These are phyloP conservation scores for Podila epigama DNA, from an alignment of 192 early-diverging fungal species.

Conservation along the genomic window DNA sequence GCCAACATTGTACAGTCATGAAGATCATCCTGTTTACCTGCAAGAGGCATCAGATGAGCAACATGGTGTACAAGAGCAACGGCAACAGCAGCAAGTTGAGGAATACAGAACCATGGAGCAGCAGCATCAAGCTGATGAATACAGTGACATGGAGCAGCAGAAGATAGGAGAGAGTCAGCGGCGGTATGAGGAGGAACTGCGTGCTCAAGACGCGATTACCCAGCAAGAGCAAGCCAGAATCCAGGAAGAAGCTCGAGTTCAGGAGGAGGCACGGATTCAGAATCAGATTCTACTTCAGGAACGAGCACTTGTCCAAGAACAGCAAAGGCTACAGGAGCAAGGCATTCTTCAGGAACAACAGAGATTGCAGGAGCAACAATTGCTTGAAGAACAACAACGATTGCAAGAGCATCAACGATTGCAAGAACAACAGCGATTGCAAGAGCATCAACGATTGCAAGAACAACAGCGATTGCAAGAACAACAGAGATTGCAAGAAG, in stretches of 20 bases:
- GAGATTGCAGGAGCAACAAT: background rate
- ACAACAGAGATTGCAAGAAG: background rate
- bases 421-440: slow-evolving; percentile 3
- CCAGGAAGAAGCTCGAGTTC: background rate
- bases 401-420: background rate
- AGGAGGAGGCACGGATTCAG: background rate
- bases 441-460: background rate
- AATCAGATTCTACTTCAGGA: background rate
- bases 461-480: background rate
- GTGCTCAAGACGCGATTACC: background rate
- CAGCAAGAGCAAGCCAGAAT: background rate
- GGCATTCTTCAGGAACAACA: background rate
- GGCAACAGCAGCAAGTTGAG: too few species aligned
- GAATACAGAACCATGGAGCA: too few species aligned
- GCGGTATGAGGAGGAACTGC: background rate
- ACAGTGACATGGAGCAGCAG: too few species aligned
- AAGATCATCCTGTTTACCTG: background rate
- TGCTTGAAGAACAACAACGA: background rate
- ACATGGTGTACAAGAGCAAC: background rate
- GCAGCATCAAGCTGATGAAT: too few species aligned
- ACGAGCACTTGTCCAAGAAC: background rate
- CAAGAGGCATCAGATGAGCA: background rate
- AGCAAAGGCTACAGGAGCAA: background rate
- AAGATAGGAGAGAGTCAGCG: background rate
- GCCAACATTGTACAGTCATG: background rate